Percentiles rank a stretch among this genome's conserved stretches.
phyloP scores from a whole-genome alignment of 2,329 filamentous ascomycete genomes.

The Coleophoma eucalyptorum region DNA sequence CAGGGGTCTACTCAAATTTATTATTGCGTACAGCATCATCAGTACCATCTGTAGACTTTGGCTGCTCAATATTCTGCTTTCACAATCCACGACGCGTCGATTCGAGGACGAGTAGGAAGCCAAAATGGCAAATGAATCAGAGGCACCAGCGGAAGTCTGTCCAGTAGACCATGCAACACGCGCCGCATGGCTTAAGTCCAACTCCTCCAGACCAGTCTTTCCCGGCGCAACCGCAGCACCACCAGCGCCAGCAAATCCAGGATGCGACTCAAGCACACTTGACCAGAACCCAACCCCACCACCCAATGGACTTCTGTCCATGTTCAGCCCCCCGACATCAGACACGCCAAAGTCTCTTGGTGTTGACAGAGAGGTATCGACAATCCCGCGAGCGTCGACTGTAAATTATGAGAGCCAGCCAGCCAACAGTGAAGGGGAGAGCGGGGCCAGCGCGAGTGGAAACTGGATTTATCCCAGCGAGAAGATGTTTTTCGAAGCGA shows the following conservation, averaged over 20 bases:
- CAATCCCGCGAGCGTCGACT: slow-evolving; percentile 64
- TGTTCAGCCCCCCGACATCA: slow-evolving; percentile 10
- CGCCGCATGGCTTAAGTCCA: slow-evolving; percentile 70
- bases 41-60: background rate
- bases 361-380: slow-evolving; percentile 70
- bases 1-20: slow-evolving; percentile 9
- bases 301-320: slow-evolving; percentile 13
- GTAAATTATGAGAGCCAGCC: slow-evolving; percentile 38
- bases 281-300: slow-evolving; percentile 34
- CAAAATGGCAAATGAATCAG: slow-evolving; percentile 24
- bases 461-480: slow-evolving; percentile 99
- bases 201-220: slow-evolving; percentile 19
- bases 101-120: no score
- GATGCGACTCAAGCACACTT: slow-evolving; percentile 29
- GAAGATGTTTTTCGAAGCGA: slow-evolving; percentile 96
- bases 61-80: background rate
- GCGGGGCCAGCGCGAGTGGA: slow-evolving; percentile 63
- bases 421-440: slow-evolving; percentile 77
- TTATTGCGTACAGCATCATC: slow-evolving; percentile 11
- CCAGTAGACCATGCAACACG: slow-evolving; percentile 90
- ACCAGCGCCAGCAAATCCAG: slow-evolving; percentile 25
- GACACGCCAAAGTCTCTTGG: slow-evolving; percentile 41
- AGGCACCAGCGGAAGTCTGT: slow-evolving; percentile 48
- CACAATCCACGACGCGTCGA: background rate
- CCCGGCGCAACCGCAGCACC: slow-evolving; percentile 23